These are phyloP conservation scores for Suillus plorans DNA, from an alignment of 768 basidiomycete species.

Conservation along the genomic window DNA sequence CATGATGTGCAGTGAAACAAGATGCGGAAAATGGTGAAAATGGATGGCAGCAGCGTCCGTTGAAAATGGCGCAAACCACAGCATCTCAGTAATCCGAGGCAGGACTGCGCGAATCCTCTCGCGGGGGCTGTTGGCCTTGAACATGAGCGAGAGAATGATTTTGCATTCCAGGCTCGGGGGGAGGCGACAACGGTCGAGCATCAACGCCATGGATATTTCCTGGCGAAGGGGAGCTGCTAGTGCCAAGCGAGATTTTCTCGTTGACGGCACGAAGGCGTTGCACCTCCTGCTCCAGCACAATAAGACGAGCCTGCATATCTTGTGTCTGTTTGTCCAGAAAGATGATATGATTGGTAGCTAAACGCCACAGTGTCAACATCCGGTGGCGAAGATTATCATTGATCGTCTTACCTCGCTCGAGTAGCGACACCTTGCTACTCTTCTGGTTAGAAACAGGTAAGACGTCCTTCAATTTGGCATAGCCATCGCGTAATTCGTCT, in stretches of 20 bases:
- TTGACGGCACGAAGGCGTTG: conserved; percentile 70
- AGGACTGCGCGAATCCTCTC: conserved; percentile 56
- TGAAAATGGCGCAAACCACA: conserved; percentile 19
- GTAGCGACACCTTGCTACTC: conserved; percentile 84
- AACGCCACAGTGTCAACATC: conserved; percentile 9
- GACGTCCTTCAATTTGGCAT: conserved; percentile 84
- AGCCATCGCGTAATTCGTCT: conserved; percentile 88
- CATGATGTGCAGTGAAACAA: conserved; percentile 31
- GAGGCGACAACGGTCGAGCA: conserved; percentile 59
- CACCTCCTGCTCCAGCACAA: conserved; percentile 66
- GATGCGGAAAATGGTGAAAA: conserved; percentile 36
- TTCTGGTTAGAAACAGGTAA: conserved; percentile 88
- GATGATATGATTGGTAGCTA: conserved; percentile 80
- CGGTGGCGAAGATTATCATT: conserved; percentile 9
- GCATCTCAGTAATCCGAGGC: conserved; percentile 31
- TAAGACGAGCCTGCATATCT: conserved; percentile 67
- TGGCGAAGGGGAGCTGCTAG: conserved; percentile 57
- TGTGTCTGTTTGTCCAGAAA: conserved; percentile 71
- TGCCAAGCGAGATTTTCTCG: conserved; percentile 78
- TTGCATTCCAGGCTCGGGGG: conserved; percentile 51
- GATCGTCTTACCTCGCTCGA: conserved; percentile 72
- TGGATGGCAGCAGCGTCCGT: conserved; percentile 28
- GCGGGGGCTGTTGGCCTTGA: conserved; percentile 59
- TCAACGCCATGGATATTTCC: conserved; percentile 39
- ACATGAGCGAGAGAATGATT: conserved; percentile 53